Evolutionary conservation across 2,329 filamentous ascomycete species (phyloP).

Genomic region (Cordyceps tenuipes): DNA sequence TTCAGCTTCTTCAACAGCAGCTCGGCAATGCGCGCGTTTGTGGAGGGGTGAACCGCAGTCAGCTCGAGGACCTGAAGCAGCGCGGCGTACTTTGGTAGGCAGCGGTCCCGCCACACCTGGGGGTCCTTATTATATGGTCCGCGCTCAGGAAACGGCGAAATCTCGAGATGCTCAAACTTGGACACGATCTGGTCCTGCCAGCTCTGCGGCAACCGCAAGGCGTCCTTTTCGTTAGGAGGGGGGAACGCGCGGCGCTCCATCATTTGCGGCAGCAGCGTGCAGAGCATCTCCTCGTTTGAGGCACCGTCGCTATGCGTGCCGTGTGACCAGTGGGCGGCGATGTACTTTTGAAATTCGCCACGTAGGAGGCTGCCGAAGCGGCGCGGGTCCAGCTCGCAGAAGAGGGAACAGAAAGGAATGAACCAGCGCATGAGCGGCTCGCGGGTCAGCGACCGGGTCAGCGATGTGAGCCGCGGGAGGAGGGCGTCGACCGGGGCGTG

Average conservation of each 20-base stretch:
- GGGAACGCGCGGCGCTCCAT: constrained; percentile 48
- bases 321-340: constrained; percentile 65
- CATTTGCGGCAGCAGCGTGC: constrained; percentile 60
- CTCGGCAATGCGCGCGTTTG: constrained; percentile 57
- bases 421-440: constrained; percentile 65
- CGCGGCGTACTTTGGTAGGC: constrained; percentile 59
- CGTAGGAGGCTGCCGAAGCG: constrained; percentile 74
- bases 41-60: constrained; percentile 56
- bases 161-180: constrained; percentile 58
- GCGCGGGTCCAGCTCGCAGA: constrained; percentile 63
- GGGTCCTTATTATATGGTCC: constrained; percentile 54
- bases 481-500: constrained; percentile 71
- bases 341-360: constrained; percentile 76
- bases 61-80: constrained; percentile 55
- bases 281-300: constrained; percentile 58
- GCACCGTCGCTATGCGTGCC: constrained; percentile 34
- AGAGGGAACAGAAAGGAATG: constrained; percentile 74
- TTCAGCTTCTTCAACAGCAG: constrained; percentile 58
- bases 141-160: constrained; percentile 56
- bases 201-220: constrained; percentile 50
- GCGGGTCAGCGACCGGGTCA: constrained; percentile 57
- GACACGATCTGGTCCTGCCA: constrained; percentile 68
- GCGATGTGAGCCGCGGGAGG: constrained; percentile 57
- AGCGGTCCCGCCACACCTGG: constrained; percentile 52
- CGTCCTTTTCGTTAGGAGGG: constrained; percentile 41